Conservation (phyloP, 257 asterid genomes). For the Solanum appendiculatum region DNA sequence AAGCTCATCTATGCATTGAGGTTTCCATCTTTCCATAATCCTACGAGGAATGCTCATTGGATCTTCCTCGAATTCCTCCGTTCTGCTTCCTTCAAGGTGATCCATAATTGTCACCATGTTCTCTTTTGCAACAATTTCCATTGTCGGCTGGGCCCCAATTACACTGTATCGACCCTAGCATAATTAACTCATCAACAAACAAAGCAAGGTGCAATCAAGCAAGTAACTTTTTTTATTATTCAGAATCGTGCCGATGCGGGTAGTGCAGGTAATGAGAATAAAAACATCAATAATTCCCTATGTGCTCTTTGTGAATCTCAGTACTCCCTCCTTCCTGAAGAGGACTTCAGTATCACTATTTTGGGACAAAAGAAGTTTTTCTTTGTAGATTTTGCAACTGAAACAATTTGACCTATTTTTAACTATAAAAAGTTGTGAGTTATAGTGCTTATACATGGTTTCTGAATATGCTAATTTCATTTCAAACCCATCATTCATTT, state of each 20-base stretch:
- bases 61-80: slow-evolving; percentile 69
- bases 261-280: neutral
- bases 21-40: slow-evolving; percentile 86
- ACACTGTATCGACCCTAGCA: slow-evolving; percentile 91
- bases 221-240: neutral
- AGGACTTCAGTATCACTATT: neutral
- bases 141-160: slow-evolving; percentile 90
- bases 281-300: neutral
- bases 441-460: neutral
- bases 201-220: slow-evolving; percentile 1
- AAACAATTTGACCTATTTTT: neutral
- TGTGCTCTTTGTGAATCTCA: neutral
- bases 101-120: slow-evolving; percentile 76
- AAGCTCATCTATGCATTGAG: slow-evolving; percentile 84
- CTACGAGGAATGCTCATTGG: slow-evolving; percentile 82
- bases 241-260: neutral
- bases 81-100: slow-evolving; percentile 49
- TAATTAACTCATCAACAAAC: slow-evolving; percentile 17
- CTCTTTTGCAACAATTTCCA: slow-evolving; percentile 92
- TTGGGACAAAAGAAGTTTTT: neutral
- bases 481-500: neutral
- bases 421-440: neutral
- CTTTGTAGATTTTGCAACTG: neutral
- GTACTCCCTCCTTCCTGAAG: neutral
- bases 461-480: neutral